A percentile compares a stretch with the other conserved stretches of the same genome.
Evolutionary conservation across 805 yeast species (phyloP).

Genomic region (Cyberlindnera mrakii): DNA sequence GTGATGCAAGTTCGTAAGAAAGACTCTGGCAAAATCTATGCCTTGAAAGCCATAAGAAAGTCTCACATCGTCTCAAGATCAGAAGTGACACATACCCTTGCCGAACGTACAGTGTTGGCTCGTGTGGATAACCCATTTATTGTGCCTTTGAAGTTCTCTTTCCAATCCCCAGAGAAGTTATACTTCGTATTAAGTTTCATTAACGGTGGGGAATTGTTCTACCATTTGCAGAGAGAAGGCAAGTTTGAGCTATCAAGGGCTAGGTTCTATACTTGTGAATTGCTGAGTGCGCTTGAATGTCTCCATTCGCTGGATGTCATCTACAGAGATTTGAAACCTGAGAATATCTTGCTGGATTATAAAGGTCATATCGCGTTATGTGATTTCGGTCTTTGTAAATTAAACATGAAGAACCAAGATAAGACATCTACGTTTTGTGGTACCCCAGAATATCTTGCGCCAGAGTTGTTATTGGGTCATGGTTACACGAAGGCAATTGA

Average conservation of each 20-base stretch:
- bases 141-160: slow-evolving; percentile 92
- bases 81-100: slow-evolving; percentile 94
- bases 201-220: slow-evolving; percentile 95
- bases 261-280: slow-evolving; percentile 90
- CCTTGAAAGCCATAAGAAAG: slow-evolving; percentile 88
- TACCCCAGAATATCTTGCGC: slow-evolving; percentile 96
- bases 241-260: slow-evolving; percentile 84
- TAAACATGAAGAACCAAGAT: slow-evolving; percentile 87
- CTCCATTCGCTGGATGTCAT: slow-evolving; percentile 88
- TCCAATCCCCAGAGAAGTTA: slow-evolving; percentile 94
- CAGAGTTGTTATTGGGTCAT: slow-evolving; percentile 83
- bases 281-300: slow-evolving; percentile 87
- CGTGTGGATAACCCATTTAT: slow-evolving; percentile 91
- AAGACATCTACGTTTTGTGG: slow-evolving; percentile 94
- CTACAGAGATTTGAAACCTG: slow-evolving; percentile 94
- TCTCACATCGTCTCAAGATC: slow-evolving; percentile 90
- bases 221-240: slow-evolving; percentile 88
- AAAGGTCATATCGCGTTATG: slow-evolving; percentile 97
- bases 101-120: slow-evolving; percentile 93
- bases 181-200: slow-evolving; percentile 88
- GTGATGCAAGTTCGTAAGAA: slow-evolving; percentile 98
- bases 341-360: slow-evolving; percentile 87
- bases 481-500: slow-evolving; percentile 96
- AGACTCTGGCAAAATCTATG: slow-evolving; percentile 92
- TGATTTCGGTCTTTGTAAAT: slow-evolving; percentile 94